phyloP scores from a whole-genome alignment of 768 basidiomycete genomes.

The Lenzites betulinus region DNA sequence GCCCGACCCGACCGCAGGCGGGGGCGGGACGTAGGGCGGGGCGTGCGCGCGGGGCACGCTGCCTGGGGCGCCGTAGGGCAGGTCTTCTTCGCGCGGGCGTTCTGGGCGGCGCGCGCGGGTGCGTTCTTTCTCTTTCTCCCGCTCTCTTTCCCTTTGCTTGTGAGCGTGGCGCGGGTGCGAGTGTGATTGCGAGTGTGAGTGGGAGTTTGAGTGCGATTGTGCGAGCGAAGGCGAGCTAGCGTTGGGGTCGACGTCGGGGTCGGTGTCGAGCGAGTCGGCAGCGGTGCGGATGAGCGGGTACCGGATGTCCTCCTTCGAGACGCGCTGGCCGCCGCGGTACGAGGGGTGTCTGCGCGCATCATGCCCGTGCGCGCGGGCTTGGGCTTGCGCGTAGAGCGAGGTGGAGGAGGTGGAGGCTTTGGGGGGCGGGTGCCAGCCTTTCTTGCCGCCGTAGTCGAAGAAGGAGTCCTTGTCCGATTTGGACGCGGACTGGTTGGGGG shows the following conservation, averaged over 20 bases:
- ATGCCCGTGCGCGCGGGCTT: neutral
- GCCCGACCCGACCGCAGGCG: neutral
- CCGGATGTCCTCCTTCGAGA: constrained; percentile 18
- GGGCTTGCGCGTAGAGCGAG: neutral
- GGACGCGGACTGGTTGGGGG: neutral
- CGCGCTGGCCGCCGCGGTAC: neutral
- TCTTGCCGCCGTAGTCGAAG: constrained; percentile 13
- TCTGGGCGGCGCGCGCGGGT: neutral
- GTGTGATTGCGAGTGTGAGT: too few relatives aligned
- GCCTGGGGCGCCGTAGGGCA: constrained; percentile 15
- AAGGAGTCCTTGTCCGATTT: constrained; percentile 5
- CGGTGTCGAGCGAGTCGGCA: too few relatives aligned
- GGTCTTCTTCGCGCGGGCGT: constrained; percentile 11
- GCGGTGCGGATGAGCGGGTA: constrained; percentile 6
- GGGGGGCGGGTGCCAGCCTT: constrained; percentile 4
- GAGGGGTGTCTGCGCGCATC: neutral
- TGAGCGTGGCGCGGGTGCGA: too few relatives aligned
- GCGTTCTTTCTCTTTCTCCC: neutral
- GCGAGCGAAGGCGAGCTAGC: too few relatives aligned
- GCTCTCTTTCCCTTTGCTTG: too few relatives aligned
- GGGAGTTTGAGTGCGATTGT: too few relatives aligned
- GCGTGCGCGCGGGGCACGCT: constrained; percentile 5
- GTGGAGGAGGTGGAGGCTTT: neutral
- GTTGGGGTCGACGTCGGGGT: too few relatives aligned
- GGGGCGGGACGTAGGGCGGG: constrained; percentile 1